Percentiles rank a stretch among this genome's conserved stretches.
These are phyloP conservation scores for Rhazya stricta DNA, from an alignment of 257 asterid genomes.

Conservation along the genomic window DNA sequence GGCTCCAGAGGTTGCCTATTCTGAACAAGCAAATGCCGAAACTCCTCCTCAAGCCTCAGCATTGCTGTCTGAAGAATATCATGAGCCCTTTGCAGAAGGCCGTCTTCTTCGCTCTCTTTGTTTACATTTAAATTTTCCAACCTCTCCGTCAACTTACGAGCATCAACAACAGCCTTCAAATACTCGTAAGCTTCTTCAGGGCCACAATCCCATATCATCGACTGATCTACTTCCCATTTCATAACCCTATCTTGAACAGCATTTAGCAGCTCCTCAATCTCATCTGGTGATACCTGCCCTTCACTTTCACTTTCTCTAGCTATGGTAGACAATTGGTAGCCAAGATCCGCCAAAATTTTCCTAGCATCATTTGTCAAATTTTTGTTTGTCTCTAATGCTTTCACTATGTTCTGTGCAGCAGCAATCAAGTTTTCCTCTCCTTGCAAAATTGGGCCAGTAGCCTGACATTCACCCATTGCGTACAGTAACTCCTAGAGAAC, in stretches of 20 bases:
- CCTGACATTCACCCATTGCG: slow-evolving; percentile 55
- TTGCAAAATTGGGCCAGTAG: slow-evolving; percentile 39
- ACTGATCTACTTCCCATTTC: slow-evolving; percentile 65
- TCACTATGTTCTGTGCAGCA: slow-evolving; percentile 54
- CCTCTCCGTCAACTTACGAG: slow-evolving; percentile 48
- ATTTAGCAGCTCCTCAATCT: slow-evolving; percentile 55
- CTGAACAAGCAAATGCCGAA: slow-evolving; percentile 69
- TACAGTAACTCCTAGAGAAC: slow-evolving; percentile 21
- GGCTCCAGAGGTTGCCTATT: slow-evolving; percentile 83
- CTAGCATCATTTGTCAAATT: slow-evolving; percentile 45
- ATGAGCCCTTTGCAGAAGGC: slow-evolving; percentile 46
- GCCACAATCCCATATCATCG: slow-evolving; percentile 82
- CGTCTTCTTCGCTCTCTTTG: slow-evolving; percentile 30
- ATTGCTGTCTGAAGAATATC: slow-evolving; percentile 77
- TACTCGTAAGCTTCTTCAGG: slow-evolving; percentile 63
- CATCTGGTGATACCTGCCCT: slow-evolving; percentile 27
- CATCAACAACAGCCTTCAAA: slow-evolving; percentile 62
- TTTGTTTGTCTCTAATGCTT: slow-evolving; percentile 47
- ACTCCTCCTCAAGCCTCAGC: slow-evolving; percentile 91
- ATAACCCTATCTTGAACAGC: slow-evolving; percentile 51
- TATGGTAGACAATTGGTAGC: slow-evolving; percentile 50
- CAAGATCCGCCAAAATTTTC: slow-evolving; percentile 66
- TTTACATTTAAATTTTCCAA: slow-evolving; percentile 44
- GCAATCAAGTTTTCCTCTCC: slow-evolving; percentile 71
- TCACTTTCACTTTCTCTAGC: slow-evolving; percentile 27